These are phyloP conservation scores for Limonomyces culmigenus DNA, from an alignment of 1,284 basidiomycete species.

Conservation along the genomic window DNA sequence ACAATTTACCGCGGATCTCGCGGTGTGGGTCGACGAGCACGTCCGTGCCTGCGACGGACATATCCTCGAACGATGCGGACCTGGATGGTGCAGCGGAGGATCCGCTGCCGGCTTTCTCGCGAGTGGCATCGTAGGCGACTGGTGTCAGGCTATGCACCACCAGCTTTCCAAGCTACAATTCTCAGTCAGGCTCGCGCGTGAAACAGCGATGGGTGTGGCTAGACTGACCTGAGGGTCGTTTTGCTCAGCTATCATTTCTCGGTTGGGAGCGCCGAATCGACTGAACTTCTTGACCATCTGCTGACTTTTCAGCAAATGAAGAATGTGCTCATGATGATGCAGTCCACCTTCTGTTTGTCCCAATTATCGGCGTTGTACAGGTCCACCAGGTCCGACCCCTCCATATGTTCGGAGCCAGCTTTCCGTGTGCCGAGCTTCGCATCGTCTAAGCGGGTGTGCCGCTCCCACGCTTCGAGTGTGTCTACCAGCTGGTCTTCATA, in stretches of 20 bases:
- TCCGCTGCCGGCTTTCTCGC: conserved; percentile 24
- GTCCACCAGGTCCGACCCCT: conserved; percentile 19
- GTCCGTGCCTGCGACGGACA: no score
- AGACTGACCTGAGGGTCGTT: no score
- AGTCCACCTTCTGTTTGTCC: conserved; percentile 27
- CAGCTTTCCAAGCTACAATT: conserved; percentile 21
- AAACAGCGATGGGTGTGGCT: no score
- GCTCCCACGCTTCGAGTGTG: conserved; percentile 42
- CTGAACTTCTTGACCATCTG: no score
- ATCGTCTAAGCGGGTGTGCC: conserved; percentile 24
- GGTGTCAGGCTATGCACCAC: conserved; percentile 26
- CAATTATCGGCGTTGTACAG: conserved; percentile 38
- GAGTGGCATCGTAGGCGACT: conserved; percentile 21
- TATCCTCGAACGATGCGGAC: conserved; percentile 17
- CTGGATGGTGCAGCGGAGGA: conserved; percentile 8
- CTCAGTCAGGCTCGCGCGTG: conserved; percentile 8
- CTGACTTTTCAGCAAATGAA: no score
- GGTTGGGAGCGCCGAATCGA: no score
- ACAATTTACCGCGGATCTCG: conserved; percentile 65
- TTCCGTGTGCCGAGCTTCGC: conserved; percentile 22
- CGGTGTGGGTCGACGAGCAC: conserved; percentile 50
- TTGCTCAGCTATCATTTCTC: no score
- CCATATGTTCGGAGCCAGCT: conserved; percentile 14
- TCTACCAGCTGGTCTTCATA: conserved; percentile 57
- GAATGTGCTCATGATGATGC: no score